Conservation (phyloP, 352 stramenopile genomes). For the Pythium biforme region DNA sequence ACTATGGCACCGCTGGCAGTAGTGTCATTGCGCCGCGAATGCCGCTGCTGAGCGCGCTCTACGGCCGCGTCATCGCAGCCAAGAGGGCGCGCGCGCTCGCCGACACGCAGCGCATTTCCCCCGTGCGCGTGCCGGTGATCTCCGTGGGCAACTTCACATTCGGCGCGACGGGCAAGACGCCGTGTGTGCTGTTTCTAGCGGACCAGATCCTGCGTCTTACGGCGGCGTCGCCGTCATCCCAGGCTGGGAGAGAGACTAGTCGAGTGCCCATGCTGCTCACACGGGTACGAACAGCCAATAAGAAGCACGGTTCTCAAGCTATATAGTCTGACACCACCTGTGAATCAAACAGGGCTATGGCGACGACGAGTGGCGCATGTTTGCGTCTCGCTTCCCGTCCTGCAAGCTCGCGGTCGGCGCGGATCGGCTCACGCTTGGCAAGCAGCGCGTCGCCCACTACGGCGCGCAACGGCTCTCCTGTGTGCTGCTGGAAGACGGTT, state of each 20-base stretch:
- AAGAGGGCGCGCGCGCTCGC: slow-evolving; percentile 35
- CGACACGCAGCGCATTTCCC: slow-evolving; percentile 28
- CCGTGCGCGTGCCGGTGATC: slow-evolving; percentile 40
- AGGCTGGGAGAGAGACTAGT: too few species aligned
- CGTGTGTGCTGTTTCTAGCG: slow-evolving; percentile 47
- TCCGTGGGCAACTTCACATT: slow-evolving; percentile 75
- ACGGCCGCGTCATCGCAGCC: slow-evolving; percentile 32
- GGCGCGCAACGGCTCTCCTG: slow-evolving; percentile 31
- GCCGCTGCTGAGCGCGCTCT: slow-evolving; percentile 43
- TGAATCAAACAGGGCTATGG: slow-evolving; percentile 41
- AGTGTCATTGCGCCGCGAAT: slow-evolving; percentile 10
- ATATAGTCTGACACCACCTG: not conserved
- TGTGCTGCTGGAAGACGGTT: slow-evolving; percentile 59
- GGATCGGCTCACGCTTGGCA: slow-evolving; percentile 33
- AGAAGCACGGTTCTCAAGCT: not conserved
- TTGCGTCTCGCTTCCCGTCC: slow-evolving; percentile 40
- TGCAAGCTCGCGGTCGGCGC: slow-evolving; percentile 42
- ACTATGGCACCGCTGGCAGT: too few species aligned
- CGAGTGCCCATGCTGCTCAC: slow-evolving; percentile 52
- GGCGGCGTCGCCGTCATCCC: not conserved
- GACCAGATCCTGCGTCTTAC: slow-evolving; percentile 14
- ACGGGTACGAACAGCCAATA: slow-evolving; percentile 42
- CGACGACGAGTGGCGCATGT: slow-evolving; percentile 68
- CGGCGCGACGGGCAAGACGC: slow-evolving; percentile 73
- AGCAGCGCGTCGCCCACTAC: slow-evolving; percentile 1